These are phyloP conservation scores for Candida rishiriensis DNA, from an alignment of 805 yeast species.

Conservation along the genomic window DNA sequence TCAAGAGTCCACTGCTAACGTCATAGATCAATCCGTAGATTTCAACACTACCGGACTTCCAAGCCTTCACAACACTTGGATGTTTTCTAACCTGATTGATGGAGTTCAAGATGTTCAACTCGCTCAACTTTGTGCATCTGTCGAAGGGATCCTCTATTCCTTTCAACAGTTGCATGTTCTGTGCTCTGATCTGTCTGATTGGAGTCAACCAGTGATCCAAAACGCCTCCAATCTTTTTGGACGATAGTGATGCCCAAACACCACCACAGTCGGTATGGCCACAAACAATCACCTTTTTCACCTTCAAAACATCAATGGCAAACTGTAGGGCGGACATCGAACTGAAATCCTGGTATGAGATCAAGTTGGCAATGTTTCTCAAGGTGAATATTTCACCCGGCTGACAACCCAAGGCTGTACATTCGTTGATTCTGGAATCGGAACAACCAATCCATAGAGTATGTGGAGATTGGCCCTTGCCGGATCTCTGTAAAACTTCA, in stretches of 20 bases:
- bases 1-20: slow-evolving; percentile 67
- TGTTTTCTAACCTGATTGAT: slow-evolving; percentile 61
- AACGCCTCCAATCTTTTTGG: slow-evolving; percentile 60
- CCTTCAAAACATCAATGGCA: slow-evolving; percentile 80
- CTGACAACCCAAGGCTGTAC: slow-evolving; percentile 61
- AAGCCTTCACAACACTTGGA: slow-evolving; percentile 65
- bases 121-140: slow-evolving; percentile 61
- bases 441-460: slow-evolving; percentile 94
- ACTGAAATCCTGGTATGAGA: slow-evolving; percentile 66
- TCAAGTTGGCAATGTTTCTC: slow-evolving; percentile 80
- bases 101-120: slow-evolving; percentile 71
- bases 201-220: slow-evolving; percentile 70
- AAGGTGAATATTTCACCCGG: slow-evolving; percentile 93
- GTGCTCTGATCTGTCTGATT: slow-evolving; percentile 64
- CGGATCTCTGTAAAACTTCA: slow-evolving; percentile 57
- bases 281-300: slow-evolving; percentile 76
- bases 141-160: slow-evolving; percentile 45
- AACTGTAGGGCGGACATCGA: slow-evolving; percentile 79
- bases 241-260: slow-evolving; percentile 69
- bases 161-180: slow-evolving; percentile 47
- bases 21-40: slow-evolving; percentile 84
- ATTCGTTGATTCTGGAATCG: slow-evolving; percentile 85
- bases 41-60: slow-evolving; percentile 57
- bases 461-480: slow-evolving; percentile 85
- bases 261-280: slow-evolving; percentile 98